Conservation (phyloP, 805 yeast species). For the Ogataea trehalophila region DNA sequence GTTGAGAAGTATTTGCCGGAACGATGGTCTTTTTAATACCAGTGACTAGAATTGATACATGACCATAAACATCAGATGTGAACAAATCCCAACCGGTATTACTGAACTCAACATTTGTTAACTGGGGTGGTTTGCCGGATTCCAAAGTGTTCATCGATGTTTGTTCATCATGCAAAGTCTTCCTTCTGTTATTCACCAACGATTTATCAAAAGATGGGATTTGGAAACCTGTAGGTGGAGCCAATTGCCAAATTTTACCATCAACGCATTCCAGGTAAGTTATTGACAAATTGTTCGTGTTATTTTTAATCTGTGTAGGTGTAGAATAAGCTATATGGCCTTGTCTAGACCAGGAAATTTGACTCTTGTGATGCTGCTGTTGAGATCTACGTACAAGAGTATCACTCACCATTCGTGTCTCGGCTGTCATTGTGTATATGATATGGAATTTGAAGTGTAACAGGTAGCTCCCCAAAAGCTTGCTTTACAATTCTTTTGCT, state of each 20-base stretch:
- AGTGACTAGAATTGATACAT: conserved; percentile 49
- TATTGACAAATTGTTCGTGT: conserved; percentile 41
- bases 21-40: conserved; percentile 37
- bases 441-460: not conserved
- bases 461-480: too few species aligned
- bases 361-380: conserved; percentile 9
- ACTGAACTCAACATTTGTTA: conserved; percentile 61
- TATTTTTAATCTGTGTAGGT: conserved; percentile 25
- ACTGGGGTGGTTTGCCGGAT: conserved; percentile 8
- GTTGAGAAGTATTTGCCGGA: not conserved
- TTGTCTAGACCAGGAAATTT: conserved; percentile 71
- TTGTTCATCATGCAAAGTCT: conserved; percentile 23
- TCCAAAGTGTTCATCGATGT: not conserved
- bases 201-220: conserved; percentile 13
- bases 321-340: conserved; percentile 75
- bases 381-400: conserved; percentile 21
- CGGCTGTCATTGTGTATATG: conserved; percentile 5
- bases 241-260: conserved; percentile 77
- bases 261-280: conserved; percentile 70
- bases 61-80: conserved; percentile 67
- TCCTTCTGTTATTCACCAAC: conserved; percentile 9
- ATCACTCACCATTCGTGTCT: conserved; percentile 15
- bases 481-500: too few species aligned
- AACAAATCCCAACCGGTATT: conserved; percentile 78
- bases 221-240: conserved; percentile 42